phyloP scores from a whole-genome alignment of 2,329 filamentous ascomycete species.

The Pseudogymnoascus sp. region DNA sequence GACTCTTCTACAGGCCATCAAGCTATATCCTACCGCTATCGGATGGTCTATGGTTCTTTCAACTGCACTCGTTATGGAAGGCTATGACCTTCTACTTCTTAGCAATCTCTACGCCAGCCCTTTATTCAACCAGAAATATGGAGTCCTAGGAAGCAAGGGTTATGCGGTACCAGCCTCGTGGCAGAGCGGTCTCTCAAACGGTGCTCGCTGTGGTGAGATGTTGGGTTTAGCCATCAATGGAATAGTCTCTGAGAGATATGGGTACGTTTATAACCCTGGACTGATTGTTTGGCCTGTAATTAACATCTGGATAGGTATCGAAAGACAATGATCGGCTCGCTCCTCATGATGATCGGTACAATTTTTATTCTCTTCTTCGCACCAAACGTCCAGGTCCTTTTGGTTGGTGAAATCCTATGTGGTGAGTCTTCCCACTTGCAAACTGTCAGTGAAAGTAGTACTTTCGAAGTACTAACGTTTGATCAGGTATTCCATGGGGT shows the following conservation, averaged over 20 bases:
- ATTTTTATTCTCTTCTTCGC: slow-evolving; percentile 45
- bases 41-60: slow-evolving; percentile 28
- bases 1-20: slow-evolving; percentile 38
- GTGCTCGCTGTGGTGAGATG: slow-evolving; percentile 32
- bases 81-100: slow-evolving; percentile 30
- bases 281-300: slow-evolving; percentile 36
- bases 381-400: slow-evolving; percentile 35
- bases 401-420: slow-evolving; percentile 39
- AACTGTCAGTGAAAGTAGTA: slow-evolving; percentile 28
- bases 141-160: slow-evolving; percentile 19
- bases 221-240: slow-evolving; percentile 34
- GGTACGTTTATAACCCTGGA: slow-evolving; percentile 33
- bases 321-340: slow-evolving; percentile 36
- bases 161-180: slow-evolving; percentile 34
- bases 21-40: slow-evolving; percentile 41
- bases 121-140: slow-evolving; percentile 24
- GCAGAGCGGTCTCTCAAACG: slow-evolving; percentile 35
- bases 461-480: not conserved
- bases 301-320: slow-evolving; percentile 29
- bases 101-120: slow-evolving; percentile 27
- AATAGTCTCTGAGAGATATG: slow-evolving; percentile 37
- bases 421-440: slow-evolving; percentile 35
- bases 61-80: slow-evolving; percentile 31
- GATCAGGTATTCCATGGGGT: slow-evolving; percentile 36
- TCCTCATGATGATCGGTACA: slow-evolving; percentile 34